Evolutionary conservation across 2,329 filamentous ascomycete species (phyloP), one percentile per base, ranked within the genome.

Genomic region (Aspergillus hortae): DNA sequence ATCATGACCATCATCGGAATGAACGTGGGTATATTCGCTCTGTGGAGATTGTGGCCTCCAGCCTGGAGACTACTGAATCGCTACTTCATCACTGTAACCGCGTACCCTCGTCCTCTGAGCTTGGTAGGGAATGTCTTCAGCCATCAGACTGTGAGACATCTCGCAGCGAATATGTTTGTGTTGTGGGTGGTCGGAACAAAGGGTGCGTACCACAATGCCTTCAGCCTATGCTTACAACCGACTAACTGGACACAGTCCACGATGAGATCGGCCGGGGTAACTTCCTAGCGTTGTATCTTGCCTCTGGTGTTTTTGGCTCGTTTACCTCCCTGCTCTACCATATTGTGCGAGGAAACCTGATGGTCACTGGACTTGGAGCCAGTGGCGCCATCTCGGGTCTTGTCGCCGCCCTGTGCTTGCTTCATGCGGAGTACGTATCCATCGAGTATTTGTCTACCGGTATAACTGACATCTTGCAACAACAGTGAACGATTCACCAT

Each of bases 31-130:
- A 65, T 82, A n/a, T 81, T 77, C 52, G 36, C 77, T n/a, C 58
- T 77, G 49, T 83, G 81, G 77, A 77, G 76, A 49, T 48, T 70
- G 21, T 58, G 51, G 27, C 80, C 80, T 14, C 78, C 77, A 0
- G 61, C 80, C 21, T 85, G 82, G 82, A 72, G 72, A 25, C 52
- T 77, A 19, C 71, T 83, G 56, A 85, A 82, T 56, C 79, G 76
- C 48, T 83, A 80, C 68, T 80, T 82, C 62, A 73, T 80, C 49
- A 73, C 75, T 35, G 71, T 77, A 4, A 76, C 79, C 3, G 73
- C 76, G 15, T 80, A 79, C 54, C 83, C 83, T 1, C 74, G 76
- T 52, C 73, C 80, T 7, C 52, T 78, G 6, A 78, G 78, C 53
- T 68, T 81, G 48, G 56, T 86, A 4, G 77, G 79, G 15, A 80